These are phyloP conservation scores for Salvia rosmarinus DNA, from an alignment of 257 asterid species.

Conservation along the genomic window DNA sequence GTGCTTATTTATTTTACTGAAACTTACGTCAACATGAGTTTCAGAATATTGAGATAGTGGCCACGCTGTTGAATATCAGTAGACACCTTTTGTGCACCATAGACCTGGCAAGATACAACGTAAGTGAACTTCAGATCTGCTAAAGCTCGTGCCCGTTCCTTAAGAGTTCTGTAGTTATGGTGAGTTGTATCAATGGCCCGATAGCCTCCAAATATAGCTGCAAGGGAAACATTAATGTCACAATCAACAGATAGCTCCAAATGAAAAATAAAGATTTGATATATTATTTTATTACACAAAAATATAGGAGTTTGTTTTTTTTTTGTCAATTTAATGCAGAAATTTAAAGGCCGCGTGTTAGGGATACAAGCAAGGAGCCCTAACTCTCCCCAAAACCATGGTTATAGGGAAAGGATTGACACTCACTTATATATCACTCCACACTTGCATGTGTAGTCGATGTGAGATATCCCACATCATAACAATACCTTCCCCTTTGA, in stretches of 20 bases:
- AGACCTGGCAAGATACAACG: slow-evolving; percentile 94
- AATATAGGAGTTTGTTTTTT: too few relatives aligned
- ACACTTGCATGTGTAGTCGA: too few relatives aligned
- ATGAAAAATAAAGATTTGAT: background rate
- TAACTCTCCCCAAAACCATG: too few relatives aligned
- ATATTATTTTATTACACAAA: too few relatives aligned
- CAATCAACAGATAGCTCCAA: slow-evolving; percentile 13
- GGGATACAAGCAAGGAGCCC: too few relatives aligned
- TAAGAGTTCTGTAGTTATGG: slow-evolving; percentile 49
- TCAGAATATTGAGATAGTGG: slow-evolving; percentile 77
- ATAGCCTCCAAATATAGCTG: slow-evolving; percentile 87
- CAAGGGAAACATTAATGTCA: slow-evolving; percentile 26
- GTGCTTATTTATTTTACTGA: slow-evolving; percentile 29
- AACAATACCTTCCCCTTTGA: too few relatives aligned
- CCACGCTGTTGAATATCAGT: slow-evolving; percentile 65
- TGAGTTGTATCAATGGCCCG: slow-evolving; percentile 60
- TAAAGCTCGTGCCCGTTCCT: slow-evolving; percentile 77
- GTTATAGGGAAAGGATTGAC: too few relatives aligned
- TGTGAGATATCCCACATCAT: too few relatives aligned
- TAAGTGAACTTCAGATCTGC: slow-evolving; percentile 98
- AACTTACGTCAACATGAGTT: slow-evolving; percentile 87
- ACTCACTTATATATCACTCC: too few relatives aligned
- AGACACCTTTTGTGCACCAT: slow-evolving; percentile 92
- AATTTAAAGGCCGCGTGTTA: too few relatives aligned
- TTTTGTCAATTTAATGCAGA: too few relatives aligned